Evolutionary conservation across 2,329 filamentous ascomycete genomes (phyloP).

Genomic region (Colletotrichum filicis): DNA sequence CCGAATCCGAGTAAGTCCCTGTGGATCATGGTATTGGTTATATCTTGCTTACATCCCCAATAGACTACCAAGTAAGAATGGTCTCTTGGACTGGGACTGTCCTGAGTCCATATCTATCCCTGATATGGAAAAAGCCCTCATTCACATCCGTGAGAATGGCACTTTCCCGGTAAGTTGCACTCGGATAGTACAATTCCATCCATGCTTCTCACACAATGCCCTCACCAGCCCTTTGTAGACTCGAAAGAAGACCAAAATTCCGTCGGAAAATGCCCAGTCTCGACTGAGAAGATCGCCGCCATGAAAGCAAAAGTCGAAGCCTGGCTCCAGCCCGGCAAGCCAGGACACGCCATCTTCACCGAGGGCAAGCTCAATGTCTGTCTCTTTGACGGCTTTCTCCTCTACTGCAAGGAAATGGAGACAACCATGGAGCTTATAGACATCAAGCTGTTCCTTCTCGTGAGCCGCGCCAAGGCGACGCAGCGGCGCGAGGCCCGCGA

Average conservation of each 20-base stretch:
- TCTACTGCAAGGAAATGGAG: conserved; percentile 72
- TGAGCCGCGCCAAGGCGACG: conserved; percentile 72
- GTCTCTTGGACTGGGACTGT: conserved; percentile 92
- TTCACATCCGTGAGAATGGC: conserved; percentile 77
- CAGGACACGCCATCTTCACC: conserved; percentile 51
- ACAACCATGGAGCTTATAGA: conserved; percentile 73
- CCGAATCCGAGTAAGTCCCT: conserved; percentile 73
- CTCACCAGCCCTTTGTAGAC: conserved; percentile 55
- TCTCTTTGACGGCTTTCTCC: conserved; percentile 88
- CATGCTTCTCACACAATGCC: conserved; percentile 22
- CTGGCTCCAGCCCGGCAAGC: conserved; percentile 57
- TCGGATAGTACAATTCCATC: conserved; percentile 29
- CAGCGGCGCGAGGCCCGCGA: conserved; percentile 73
- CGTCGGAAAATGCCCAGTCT: conserved; percentile 64
- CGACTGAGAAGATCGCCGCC: conserved; percentile 56
- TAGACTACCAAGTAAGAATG: conserved; percentile 66
- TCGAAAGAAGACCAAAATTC: conserved; percentile 74
- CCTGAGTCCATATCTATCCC: conserved; percentile 79
- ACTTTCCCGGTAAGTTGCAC: conserved; percentile 64
- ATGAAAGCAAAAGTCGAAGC: conserved; percentile 59
- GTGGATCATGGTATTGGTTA: not conserved
- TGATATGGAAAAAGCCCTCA: conserved; percentile 73
- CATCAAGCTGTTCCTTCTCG: conserved; percentile 81
- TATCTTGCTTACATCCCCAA: not conserved
- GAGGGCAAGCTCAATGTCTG: conserved; percentile 62